Percentiles rank a stretch among this genome's conserved stretches.
These are phyloP conservation scores for Myxozyma sirexii DNA, from an alignment of 805 yeast genomes.

Conservation along the genomic window DNA sequence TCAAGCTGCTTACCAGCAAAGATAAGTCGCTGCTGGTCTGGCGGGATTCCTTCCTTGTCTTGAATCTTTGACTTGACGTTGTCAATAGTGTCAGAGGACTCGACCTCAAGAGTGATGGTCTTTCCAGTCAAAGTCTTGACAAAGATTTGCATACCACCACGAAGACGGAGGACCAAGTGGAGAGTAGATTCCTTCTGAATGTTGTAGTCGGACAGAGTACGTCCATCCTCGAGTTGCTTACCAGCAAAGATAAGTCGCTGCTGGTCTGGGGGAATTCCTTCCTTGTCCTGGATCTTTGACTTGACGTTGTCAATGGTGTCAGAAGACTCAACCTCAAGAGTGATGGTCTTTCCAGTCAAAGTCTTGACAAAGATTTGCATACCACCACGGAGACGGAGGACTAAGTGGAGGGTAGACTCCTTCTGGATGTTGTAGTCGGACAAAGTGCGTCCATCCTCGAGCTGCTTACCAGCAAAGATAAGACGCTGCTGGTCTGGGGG, in stretches of 20 bases:
- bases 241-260: slow-evolving; percentile 91
- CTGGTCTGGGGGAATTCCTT: slow-evolving; percentile 98
- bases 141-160: slow-evolving; percentile 94
- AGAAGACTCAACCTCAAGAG: slow-evolving; percentile 92
- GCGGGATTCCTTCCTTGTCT: slow-evolving; percentile 96
- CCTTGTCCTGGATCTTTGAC: slow-evolving; percentile 96
- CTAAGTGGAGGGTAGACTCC: slow-evolving; percentile 85
- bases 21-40: slow-evolving; percentile 93
- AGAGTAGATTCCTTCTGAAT: slow-evolving; percentile 96
- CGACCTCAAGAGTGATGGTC: slow-evolving; percentile 87
- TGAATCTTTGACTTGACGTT: slow-evolving; percentile 94
- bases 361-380: slow-evolving; percentile 93
- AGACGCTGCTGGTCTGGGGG: slow-evolving; percentile 97
- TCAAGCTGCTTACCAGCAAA: slow-evolving; percentile 96
- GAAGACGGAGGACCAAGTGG: slow-evolving; percentile 80
- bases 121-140: slow-evolving; percentile 89
- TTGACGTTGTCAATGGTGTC: slow-evolving; percentile 98
- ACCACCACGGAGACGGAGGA: slow-evolving; percentile 86
- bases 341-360: slow-evolving; percentile 86
- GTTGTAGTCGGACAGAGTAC: slow-evolving; percentile 96
- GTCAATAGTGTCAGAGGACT: slow-evolving; percentile 93
- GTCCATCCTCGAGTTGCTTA: slow-evolving; percentile 61
- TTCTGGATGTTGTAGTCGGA: slow-evolving; percentile 95
- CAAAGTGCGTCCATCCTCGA: slow-evolving; percentile 92
- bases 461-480: slow-evolving; percentile 94